Evolutionary conservation across 2,329 filamentous ascomycete species (phyloP), one percentile per base, ranked within the genome.

Genomic region (Ceratocystiopsis brevicomis): DNA sequence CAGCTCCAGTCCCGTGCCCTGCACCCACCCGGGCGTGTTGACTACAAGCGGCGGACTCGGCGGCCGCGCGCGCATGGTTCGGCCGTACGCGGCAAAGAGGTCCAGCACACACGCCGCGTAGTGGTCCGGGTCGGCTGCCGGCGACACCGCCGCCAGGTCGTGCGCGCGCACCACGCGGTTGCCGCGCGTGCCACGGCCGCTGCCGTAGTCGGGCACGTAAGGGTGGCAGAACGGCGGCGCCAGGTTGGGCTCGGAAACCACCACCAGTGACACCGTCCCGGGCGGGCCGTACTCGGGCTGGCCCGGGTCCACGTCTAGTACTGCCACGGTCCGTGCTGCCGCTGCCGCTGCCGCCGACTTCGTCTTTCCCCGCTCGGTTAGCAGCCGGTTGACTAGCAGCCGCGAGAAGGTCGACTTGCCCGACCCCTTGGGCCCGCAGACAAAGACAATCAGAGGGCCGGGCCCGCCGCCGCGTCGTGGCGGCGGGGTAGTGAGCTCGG

Each of bases 241-340:
- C 6, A 87, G 61, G 41, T 83, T 76, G 0, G 77, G 72, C 30
- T 66, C 58, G 1, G 61, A 64, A 12, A 86, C 59, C 25, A 71
- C 65, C 14, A 78, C 62, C 4, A 88, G 69, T 1, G 81, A 81
- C 17, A 88, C 54, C 14, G 79, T 75, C 0, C 82, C 81, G 1
- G 77, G 71, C 1, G 77, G 68, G 0, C 71, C 72, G 54, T 80
- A 86, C 53, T 87, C 82, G 3, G 82, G 80, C 52, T 86, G 81
- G 0, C 77, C 78, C 1, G 81, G 79, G 53, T 90, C 82, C 11
- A 88, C 64, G 51, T 90, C 83, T 8, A 90, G 65, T n/a, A 80
- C 62, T 44, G 66, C 68, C 21, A 79, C 62, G 41, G 58, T 47
- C 25, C 25, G 25, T 6, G 19, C 19, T 21, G 19, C 19, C 19